Base-by-base conservation (phyloP, 345 rosid genomes). In the Microthlaspi erraticum region DNA sequence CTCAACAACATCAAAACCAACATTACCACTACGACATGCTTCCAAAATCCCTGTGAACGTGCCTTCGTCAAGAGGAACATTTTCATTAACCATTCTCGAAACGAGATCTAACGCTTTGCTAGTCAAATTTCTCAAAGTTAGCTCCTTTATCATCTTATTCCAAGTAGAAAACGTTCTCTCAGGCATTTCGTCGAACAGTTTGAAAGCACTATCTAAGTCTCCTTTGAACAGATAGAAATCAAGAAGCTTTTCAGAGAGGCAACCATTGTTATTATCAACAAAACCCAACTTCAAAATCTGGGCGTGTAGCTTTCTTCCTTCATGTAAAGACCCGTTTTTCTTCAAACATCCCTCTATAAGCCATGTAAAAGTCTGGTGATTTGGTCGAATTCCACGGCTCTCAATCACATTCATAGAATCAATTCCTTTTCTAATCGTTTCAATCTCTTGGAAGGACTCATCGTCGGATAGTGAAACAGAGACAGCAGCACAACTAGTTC, bases 131-230 rank as follows among this genome's bases (percentile, higher is more conserved):
- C 79, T 78, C 3, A 70, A 79, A 54, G 75, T 57, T 64, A 83
- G 81, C 51, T 59, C 78, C 70, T 78, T 68, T 20, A 90, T 81
- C 50, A 86, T 46, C 74, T 76, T 81, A 63, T 88, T 84, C 95
- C 91, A 85, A 8, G 76, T 58, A 72, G 71, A 73, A 42, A 79
- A 61, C 59, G 70, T 78, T 85, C 86, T 85, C 0, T 34, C 68
- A 19, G 87, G 81, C 88, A 88, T 88, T 74, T 83, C 93, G 62
- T 90, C 97, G 37, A 93, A 83, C 69, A 87, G 77, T 36, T 86
- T 80, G 8, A 45, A 34, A 18, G 82, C 96, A 75, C 73, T 56
- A 36, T 81, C 76, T 10, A 82, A 50, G 23, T 85, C 89, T 60
- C 78, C 81, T 37, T 49, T 63, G 16, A 77, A 71, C 37, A 81